A percentile compares a stretch with the other conserved stretches of the same genome.
Evolutionary conservation across 2,329 filamentous ascomycete species (phyloP).

Genomic region (Aureobasidium lini): DNA sequence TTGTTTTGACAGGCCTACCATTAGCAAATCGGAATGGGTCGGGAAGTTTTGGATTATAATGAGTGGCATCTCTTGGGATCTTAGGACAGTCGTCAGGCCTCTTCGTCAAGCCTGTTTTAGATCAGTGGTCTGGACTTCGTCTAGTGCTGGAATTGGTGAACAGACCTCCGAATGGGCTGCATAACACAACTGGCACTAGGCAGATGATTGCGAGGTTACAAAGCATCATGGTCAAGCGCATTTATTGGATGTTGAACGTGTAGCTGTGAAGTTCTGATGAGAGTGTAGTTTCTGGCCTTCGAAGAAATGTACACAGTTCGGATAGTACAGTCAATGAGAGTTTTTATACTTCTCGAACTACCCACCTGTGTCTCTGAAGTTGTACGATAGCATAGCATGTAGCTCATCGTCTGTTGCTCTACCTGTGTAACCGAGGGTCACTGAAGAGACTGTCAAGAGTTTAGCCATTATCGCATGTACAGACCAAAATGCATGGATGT

Average conservation of each 20-base stretch:
- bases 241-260: too few species aligned
- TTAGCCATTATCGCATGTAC: not conserved
- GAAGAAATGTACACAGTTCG: too few species aligned
- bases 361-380: too few species aligned
- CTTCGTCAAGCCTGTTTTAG: not conserved
- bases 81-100: not conserved
- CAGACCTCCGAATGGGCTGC: not conserved
- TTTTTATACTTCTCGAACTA: too few species aligned
- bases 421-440: too few species aligned
- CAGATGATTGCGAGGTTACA: not conserved
- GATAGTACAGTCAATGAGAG: too few species aligned
- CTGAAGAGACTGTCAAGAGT: too few species aligned
- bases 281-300: too few species aligned
- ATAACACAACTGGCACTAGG: not conserved
- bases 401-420: too few species aligned
- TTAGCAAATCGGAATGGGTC: conserved; percentile 33
- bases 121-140: not conserved
- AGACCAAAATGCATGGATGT: not conserved
- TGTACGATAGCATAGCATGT: too few species aligned
- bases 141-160: too few species aligned
- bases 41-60: conserved; percentile 21
- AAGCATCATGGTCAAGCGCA: not conserved
- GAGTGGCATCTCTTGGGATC: not conserved
- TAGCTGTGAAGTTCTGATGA: too few species aligned
- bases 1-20: conserved; percentile 28